Evolutionary conservation across 176 grass and related monocot species (phyloP).

Genomic region (Aegilops speltoides): DNA sequence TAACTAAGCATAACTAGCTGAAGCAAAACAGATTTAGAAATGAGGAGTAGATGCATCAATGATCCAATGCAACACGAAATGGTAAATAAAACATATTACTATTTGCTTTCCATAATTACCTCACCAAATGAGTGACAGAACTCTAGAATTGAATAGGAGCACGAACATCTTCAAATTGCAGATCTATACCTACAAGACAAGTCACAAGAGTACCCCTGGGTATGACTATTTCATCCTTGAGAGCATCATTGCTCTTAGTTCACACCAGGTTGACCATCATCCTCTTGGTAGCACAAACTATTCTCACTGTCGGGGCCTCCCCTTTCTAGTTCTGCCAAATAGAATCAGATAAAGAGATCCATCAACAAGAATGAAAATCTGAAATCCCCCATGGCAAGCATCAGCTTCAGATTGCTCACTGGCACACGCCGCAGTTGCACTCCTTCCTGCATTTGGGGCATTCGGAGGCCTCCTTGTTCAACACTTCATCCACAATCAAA

Average conservation of each 20-base stretch:
- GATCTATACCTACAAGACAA: constrained; percentile 38
- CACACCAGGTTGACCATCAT: neutral
- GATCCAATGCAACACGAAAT: neutral
- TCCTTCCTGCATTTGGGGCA: constrained; percentile 69
- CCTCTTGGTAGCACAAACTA: constrained; percentile 55
- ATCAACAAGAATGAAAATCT: neutral
- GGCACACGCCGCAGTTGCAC: constrained; percentile 76
- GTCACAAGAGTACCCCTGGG: constrained; percentile 41
- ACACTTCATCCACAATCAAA: constrained; percentile 48
- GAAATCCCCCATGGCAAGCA: neutral
- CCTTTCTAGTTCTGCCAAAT: constrained; percentile 70
- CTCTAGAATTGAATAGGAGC: constrained; percentile 55
- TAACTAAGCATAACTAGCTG: neutral
- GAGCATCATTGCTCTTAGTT: constrained; percentile 3
- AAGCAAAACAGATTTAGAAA: neutral
- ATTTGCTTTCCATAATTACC: neutral
- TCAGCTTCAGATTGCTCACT: constrained; percentile 35
- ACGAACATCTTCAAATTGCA: neutral
- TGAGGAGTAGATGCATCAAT: neutral
- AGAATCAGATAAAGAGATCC: neutral
- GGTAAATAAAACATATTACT: neutral
- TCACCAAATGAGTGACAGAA: neutral
- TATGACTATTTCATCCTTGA: constrained; percentile 21
- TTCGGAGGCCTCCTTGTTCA: constrained; percentile 23
- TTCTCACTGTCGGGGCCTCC: constrained; percentile 46